phyloP scores from a whole-genome alignment of 139 green algal species.

The Coelastrella sp. region DNA sequence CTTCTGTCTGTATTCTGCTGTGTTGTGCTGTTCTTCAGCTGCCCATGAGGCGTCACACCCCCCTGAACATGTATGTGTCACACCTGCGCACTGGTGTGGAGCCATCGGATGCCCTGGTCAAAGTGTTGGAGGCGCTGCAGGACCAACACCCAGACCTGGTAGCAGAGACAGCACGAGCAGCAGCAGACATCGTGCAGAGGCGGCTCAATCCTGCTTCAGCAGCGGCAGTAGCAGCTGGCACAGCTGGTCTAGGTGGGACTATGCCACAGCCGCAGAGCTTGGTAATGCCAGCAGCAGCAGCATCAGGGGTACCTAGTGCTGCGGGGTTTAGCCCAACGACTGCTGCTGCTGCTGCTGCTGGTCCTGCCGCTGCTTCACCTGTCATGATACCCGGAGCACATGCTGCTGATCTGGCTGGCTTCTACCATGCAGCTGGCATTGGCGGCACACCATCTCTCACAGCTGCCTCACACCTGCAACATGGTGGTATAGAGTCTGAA shows the following conservation, averaged over 20 bases:
- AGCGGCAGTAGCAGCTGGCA: background rate
- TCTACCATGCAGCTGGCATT: background rate
- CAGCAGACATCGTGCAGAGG: constrained; percentile 21
- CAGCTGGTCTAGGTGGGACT: background rate
- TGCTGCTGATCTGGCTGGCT: background rate
- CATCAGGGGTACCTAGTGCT: background rate
- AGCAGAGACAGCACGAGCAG: constrained; percentile 25
- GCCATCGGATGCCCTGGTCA: constrained; percentile 21
- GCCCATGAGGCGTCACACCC: constrained; percentile 11
- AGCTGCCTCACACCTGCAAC: background rate
- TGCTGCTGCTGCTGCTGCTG: background rate
- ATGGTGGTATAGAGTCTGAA: background rate
- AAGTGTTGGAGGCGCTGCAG: constrained; percentile 23
- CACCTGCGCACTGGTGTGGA: constrained; percentile 5
- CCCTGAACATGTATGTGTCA: constrained; percentile 33
- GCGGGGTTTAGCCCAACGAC: no score
- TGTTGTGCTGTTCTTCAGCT: background rate
- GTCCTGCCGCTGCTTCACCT: background rate
- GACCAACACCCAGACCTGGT: constrained; percentile 23
- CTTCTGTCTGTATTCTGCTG: no score
- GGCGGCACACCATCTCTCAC: background rate
- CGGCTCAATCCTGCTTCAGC: background rate
- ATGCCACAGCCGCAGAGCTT: background rate
- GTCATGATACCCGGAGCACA: background rate
- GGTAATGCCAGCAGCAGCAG: background rate